These are phyloP conservation scores for Colletotrichum phormii DNA, from an alignment of 2,329 filamentous ascomycete genomes.

Conservation along the genomic window DNA sequence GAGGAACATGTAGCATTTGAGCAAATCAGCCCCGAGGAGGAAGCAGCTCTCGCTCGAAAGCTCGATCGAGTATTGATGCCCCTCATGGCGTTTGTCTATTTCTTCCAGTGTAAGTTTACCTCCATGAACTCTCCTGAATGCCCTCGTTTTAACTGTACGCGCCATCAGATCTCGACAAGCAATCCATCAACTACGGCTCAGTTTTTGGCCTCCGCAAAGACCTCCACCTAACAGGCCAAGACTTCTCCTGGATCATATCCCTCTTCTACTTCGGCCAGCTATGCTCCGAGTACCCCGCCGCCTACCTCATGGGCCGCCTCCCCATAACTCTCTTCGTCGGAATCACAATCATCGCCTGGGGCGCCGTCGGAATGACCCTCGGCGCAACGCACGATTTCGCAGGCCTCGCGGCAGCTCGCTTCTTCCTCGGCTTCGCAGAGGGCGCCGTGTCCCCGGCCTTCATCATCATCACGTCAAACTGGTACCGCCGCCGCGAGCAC, in stretches of 20 bases:
- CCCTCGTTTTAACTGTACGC: neutral
- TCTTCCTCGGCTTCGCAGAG: conserved; percentile 46
- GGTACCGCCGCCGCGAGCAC: conserved; percentile 46
- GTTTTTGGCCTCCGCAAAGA: conserved; percentile 32
- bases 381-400: conserved; percentile 39
- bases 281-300: conserved; percentile 32
- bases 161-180: conserved; percentile 35
- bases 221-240: conserved; percentile 19
- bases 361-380: conserved; percentile 42
- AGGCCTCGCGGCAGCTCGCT: conserved; percentile 41
- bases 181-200: conserved; percentile 29
- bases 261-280: conserved; percentile 37
- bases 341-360: conserved; percentile 39
- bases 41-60: conserved; percentile 24
- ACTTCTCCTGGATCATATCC: conserved; percentile 34
- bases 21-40: conserved; percentile 5
- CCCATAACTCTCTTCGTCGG: conserved; percentile 36
- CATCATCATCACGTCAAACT: conserved; percentile 46
- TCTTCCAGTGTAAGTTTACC: conserved; percentile 35
- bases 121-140: too few relatives aligned
- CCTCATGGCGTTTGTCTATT: conserved; percentile 37
- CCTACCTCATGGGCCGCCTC: conserved; percentile 27
- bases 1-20: conserved; percentile 5
- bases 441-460: conserved; percentile 47
- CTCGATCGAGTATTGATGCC: conserved; percentile 37